phyloP scores from a whole-genome alignment of 2,329 filamentous ascomycete genomes.

The Albophoma yamanashiensis region DNA sequence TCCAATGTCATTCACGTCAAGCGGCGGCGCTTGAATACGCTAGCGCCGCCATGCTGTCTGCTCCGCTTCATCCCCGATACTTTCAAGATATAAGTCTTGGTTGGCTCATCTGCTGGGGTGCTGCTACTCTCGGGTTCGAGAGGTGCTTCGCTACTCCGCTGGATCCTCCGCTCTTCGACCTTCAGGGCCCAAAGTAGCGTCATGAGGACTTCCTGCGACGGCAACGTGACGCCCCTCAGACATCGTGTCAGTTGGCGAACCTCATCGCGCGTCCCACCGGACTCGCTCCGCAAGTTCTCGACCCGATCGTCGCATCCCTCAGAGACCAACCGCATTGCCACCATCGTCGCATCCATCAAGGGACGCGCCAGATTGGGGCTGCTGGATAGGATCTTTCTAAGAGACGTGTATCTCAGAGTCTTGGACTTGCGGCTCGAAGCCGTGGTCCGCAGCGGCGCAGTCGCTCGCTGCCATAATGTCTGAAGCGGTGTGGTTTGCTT shows the following conservation, averaged over 20 bases:
- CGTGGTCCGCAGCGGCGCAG: slow-evolving; percentile 41
- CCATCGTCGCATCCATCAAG: slow-evolving; percentile 63
- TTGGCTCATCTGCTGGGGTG: slow-evolving; percentile 12
- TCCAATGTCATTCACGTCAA: slow-evolving; percentile 11
- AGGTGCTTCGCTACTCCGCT: slow-evolving; percentile 9
- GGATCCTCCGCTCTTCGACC: slow-evolving; percentile 28
- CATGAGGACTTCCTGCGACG: slow-evolving; percentile 36
- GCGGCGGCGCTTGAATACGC: slow-evolving; percentile 9
- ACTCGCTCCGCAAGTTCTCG: slow-evolving; percentile 22
- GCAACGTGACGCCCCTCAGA: slow-evolving; percentile 26
- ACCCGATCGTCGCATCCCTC: slow-evolving; percentile 39
- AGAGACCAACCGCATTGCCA: slow-evolving; percentile 61
- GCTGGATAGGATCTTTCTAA: slow-evolving; percentile 59
- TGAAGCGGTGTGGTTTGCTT: slow-evolving; percentile 31
- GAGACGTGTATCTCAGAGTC: slow-evolving; percentile 50
- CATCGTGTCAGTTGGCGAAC: slow-evolving; percentile 22
- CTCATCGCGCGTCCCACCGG: slow-evolving; percentile 25
- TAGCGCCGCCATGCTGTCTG: slow-evolving; percentile 5
- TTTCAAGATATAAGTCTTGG: slow-evolving; percentile 12
- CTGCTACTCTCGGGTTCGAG: slow-evolving; percentile 14
- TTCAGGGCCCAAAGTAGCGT: slow-evolving; percentile 35
- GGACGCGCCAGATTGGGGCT: slow-evolving; percentile 66
- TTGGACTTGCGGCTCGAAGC: slow-evolving; percentile 40
- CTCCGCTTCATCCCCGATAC: slow-evolving; percentile 11
- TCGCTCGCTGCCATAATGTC: slow-evolving; percentile 38